Evolutionary conservation across 2,329 filamentous ascomycete genomes (phyloP).

Genomic region (Cytospora schulzeri): DNA sequence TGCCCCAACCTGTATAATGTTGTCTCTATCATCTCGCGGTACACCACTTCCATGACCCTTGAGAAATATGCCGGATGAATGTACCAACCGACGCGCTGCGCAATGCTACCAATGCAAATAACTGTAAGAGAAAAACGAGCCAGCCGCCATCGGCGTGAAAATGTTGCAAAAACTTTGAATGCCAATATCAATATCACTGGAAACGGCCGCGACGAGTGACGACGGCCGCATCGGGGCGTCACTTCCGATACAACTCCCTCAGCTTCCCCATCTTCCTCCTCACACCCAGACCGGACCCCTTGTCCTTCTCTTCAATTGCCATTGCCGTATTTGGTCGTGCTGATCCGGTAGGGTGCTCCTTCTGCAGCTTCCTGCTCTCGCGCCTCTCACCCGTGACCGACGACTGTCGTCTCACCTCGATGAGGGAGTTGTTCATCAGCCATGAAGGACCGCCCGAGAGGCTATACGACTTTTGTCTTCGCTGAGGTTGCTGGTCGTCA

Average conservation of each 20-base stretch:
- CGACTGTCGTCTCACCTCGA: slow-evolving; percentile 16
- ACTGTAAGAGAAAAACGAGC: neutral
- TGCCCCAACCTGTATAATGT: neutral
- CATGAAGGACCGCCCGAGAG: slow-evolving; percentile 14
- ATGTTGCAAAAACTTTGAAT: neutral
- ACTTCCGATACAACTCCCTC: slow-evolving; percentile 23
- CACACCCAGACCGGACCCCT: slow-evolving; percentile 24
- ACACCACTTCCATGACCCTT: neutral
- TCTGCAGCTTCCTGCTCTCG: slow-evolving; percentile 25
- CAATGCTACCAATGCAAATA: slow-evolving; percentile 7
- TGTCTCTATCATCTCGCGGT: neutral
- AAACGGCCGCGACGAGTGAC: neutral
- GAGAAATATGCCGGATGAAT: neutral
- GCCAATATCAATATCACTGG: neutral
- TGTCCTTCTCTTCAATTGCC: slow-evolving; percentile 8
- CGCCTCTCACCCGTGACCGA: slow-evolving; percentile 26
- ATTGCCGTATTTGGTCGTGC: slow-evolving; percentile 20
- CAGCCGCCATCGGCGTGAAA: neutral
- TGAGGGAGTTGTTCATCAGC: slow-evolving; percentile 13
- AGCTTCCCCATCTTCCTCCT: slow-evolving; percentile 24
- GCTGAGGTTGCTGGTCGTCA: slow-evolving; percentile 8
- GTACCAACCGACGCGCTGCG: slow-evolving; percentile 12
- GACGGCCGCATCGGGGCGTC: neutral
- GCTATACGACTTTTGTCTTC: slow-evolving; percentile 19
- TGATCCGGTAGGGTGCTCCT: slow-evolving; percentile 26